Evolutionary conservation across 331 rosid species (phyloP).

Genomic region (Ulmus americana): DNA sequence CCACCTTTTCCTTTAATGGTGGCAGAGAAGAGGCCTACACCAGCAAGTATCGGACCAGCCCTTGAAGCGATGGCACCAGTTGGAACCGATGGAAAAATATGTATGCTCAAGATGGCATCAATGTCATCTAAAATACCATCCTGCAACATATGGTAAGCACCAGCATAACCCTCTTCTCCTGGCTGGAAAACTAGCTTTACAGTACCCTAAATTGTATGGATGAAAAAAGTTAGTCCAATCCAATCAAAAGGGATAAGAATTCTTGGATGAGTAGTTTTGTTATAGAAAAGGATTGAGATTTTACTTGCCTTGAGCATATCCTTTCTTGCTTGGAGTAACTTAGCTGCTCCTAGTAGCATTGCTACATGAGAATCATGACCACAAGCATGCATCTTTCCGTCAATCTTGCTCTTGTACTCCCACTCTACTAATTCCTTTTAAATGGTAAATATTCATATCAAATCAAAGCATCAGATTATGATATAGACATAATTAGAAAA

Average conservation of each 20-base stretch:
- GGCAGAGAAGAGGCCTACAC: conserved; percentile 32
- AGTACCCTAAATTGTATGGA: conserved; percentile 28
- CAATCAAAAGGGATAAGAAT: background rate
- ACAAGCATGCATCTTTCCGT: conserved; percentile 44
- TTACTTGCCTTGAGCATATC: conserved; percentile 26
- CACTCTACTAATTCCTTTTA: conserved; percentile 41
- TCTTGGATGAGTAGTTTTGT: background rate
- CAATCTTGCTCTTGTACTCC: conserved; percentile 38
- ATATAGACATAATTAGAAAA: no score
- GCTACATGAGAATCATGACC: conserved; percentile 51
- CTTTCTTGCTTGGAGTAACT: conserved; percentile 29
- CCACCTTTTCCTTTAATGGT: conserved; percentile 31
- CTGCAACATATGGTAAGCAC: conserved; percentile 39
- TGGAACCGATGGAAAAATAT: conserved; percentile 30
- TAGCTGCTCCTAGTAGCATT: conserved; percentile 47
- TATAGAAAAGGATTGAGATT: background rate
- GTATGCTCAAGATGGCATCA: conserved; percentile 33
- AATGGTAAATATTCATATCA: background rate
- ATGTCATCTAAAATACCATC: conserved; percentile 26
- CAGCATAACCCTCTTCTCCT: conserved; percentile 35
- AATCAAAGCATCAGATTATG: background rate
- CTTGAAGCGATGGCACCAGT: conserved; percentile 33
- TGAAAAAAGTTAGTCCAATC: background rate
- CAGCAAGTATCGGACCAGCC: conserved; percentile 32
- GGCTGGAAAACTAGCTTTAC: conserved; percentile 40